Conservation (phyloP, 129 eudicot species). For the Centrapalus pauciflorus region DNA sequence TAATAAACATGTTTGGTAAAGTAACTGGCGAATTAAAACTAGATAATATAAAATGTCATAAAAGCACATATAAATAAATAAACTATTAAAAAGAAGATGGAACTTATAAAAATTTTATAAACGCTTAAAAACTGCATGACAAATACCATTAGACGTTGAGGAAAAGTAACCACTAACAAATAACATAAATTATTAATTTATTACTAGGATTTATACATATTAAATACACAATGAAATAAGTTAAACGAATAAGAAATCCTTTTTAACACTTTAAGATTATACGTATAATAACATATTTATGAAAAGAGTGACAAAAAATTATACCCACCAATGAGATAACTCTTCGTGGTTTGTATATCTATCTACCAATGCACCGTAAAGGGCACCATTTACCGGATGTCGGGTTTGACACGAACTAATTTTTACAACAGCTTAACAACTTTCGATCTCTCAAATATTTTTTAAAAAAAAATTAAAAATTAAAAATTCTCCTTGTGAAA, state of each 20-base stretch:
- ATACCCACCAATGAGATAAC: conserved; percentile 4
- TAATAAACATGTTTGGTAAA: too few relatives aligned
- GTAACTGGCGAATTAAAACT: too few relatives aligned
- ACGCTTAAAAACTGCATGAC: too few relatives aligned
- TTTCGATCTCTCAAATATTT: not conserved
- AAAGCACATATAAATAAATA: too few relatives aligned
- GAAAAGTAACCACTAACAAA: too few relatives aligned
- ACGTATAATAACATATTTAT: too few relatives aligned
- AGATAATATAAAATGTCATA: too few relatives aligned
- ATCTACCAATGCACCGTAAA: conserved; percentile 7
- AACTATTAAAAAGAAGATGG: too few relatives aligned
- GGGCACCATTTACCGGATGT: conserved; percentile 2
- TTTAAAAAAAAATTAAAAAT: not conserved
- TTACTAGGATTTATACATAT: not conserved
- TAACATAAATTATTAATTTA: too few relatives aligned
- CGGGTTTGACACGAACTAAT: not conserved
- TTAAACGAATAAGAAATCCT: conserved; percentile 15
- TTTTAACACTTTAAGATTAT: not conserved
- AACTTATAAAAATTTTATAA: too few relatives aligned
- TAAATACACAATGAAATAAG: not conserved
- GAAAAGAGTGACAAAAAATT: not conserved
- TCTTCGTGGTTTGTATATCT: not conserved
- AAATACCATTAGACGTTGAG: too few relatives aligned
- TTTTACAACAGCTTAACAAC: not conserved
- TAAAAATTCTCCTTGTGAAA: conserved; percentile 69